phyloP scores from a whole-genome alignment of 495 filamentous ascomycete species.

The Amorphotheca resinae region DNA sequence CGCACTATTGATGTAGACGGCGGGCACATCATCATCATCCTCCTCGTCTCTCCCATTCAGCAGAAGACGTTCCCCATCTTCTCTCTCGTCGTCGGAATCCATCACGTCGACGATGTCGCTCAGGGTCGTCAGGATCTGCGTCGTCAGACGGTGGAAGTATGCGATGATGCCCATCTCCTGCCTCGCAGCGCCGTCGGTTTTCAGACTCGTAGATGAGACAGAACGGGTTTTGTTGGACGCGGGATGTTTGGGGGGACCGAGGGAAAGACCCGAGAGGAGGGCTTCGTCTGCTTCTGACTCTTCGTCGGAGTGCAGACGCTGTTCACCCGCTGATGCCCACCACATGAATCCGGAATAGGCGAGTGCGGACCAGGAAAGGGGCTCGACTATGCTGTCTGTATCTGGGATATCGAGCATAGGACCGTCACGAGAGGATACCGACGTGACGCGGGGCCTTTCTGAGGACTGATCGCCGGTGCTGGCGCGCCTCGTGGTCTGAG shows the following conservation, averaged over 20 bases:
- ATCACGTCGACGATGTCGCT: slow-evolving; percentile 52
- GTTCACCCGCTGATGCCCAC: slow-evolving; percentile 95
- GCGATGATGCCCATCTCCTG: slow-evolving; percentile 68
- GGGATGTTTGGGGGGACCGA: slow-evolving; percentile 18
- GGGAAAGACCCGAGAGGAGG: slow-evolving; percentile 33
- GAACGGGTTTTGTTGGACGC: slow-evolving; percentile 23
- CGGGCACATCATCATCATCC: slow-evolving; percentile 24
- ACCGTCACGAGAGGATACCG: slow-evolving; percentile 21
- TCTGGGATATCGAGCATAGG: slow-evolving; percentile 19
- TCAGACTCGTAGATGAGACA: slow-evolving; percentile 11
- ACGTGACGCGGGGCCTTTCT: slow-evolving; percentile 19
- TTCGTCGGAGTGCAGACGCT: slow-evolving; percentile 41
- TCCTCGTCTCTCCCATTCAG: slow-evolving; percentile 20
- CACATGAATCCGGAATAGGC: slow-evolving; percentile 91
- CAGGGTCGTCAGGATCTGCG: slow-evolving; percentile 53
- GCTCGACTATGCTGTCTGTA: slow-evolving; percentile 52
- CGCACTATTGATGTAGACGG: slow-evolving; percentile 48
- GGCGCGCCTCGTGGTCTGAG: neutral
- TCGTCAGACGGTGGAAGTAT: slow-evolving; percentile 84
- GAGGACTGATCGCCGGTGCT: slow-evolving; percentile 18
- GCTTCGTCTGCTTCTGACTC: slow-evolving; percentile 35
- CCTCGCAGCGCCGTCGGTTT: slow-evolving; percentile 7
- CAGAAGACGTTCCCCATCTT: slow-evolving; percentile 17
- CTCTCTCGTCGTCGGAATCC: slow-evolving; percentile 30
- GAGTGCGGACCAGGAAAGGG: slow-evolving; percentile 75